A percentile compares a stretch with the other conserved stretches of the same genome.
These are phyloP conservation scores for Apiospora aurea DNA, from an alignment of 2,329 filamentous ascomycete species.

Conservation along the genomic window DNA sequence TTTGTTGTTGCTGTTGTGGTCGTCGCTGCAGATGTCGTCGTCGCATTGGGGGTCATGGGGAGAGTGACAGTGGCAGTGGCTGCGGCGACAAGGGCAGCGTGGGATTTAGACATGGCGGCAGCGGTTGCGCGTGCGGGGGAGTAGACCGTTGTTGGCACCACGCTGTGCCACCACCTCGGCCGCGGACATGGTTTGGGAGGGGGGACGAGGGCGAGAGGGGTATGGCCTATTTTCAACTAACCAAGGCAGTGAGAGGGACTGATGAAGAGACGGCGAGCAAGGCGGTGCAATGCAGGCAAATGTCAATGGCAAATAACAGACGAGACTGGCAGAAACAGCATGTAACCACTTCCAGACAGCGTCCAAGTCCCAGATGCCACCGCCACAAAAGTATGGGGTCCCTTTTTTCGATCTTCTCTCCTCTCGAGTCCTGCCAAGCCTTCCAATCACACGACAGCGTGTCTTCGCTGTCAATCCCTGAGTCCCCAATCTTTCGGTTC, in stretches of 20 bases:
- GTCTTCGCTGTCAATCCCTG: neutral
- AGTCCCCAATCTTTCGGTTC: neutral
- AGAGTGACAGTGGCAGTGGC: conserved; percentile 24
- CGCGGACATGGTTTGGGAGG: conserved; percentile 39
- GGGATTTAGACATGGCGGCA: conserved; percentile 19
- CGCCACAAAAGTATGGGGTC: neutral
- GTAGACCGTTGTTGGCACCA: conserved; percentile 36
- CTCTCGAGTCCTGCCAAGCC: conserved; percentile 30
- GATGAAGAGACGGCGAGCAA: neutral
- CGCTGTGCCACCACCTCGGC: conserved; percentile 43
- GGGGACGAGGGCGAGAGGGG: conserved; percentile 24
- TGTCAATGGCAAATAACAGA: neutral
- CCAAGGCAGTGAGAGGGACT: neutral
- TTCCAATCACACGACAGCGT: neutral
- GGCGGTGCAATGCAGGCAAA: neutral
- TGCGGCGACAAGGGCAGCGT: conserved; percentile 24
- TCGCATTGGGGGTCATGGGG: conserved; percentile 10
- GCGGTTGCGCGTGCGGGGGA: conserved; percentile 39
- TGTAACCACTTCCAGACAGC: conserved; percentile 17
- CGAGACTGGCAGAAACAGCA: conserved; percentile 18
- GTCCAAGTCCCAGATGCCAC: neutral
- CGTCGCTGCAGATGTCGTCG: conserved; percentile 27
- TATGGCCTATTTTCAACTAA: neutral
- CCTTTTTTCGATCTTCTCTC: conserved; percentile 32
- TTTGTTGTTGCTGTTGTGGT: conserved; percentile 29